Evolutionary conservation across 1,284 basidiomycete genomes (phyloP), one percentile per base, ranked within the genome.

Genomic region (Ceratobasidium theobromae): DNA sequence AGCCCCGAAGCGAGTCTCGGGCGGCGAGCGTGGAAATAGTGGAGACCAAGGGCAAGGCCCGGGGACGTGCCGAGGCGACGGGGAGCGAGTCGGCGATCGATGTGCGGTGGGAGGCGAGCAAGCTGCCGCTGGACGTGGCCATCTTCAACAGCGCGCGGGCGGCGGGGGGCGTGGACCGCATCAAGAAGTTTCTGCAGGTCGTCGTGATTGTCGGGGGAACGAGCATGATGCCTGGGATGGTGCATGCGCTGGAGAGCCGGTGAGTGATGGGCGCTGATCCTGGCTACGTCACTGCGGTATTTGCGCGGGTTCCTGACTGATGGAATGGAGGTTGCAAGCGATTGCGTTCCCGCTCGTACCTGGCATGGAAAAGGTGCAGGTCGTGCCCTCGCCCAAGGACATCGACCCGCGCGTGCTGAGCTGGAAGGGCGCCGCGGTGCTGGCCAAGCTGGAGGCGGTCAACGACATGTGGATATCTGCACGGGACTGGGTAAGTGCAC

Each of bases 401-500:
- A 87, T 98, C 67, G 95, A 98, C 76, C 93, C 93, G 4, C 84
- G 86, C 38, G 87, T 93, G 53, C 81, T 98, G 43, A 87, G 87
- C 23, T 99, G 96, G 96, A 98, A 98, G 76, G 96, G 96, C 4
- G 93, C 91, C 18, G 86, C 90, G n/a, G 93, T 97, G 21, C 84
- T 98, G 67, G 93, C 89, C 30, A 91, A 93, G 76, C 89, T 99
- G 82, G 96, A 98, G 53, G 85, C 86, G 1, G 85, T 91, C 64
- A 82, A 85, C 53, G 96, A 99, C 72, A 78, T 98, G 70, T 98
- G 96, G 94, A 81, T 98, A 48, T 86, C 89, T 12, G 78, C 81
- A 62, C 81, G 86, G 48, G 96, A 99, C 76, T 98, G 94, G 94
- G 91, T 92, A 76, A 65, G 81, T 46, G n/a, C n/a, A n/a, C n/a